These are phyloP conservation scores for Eucalyptus pumila DNA, from an alignment of 345 rosid genomes.

Conservation along the genomic window DNA sequence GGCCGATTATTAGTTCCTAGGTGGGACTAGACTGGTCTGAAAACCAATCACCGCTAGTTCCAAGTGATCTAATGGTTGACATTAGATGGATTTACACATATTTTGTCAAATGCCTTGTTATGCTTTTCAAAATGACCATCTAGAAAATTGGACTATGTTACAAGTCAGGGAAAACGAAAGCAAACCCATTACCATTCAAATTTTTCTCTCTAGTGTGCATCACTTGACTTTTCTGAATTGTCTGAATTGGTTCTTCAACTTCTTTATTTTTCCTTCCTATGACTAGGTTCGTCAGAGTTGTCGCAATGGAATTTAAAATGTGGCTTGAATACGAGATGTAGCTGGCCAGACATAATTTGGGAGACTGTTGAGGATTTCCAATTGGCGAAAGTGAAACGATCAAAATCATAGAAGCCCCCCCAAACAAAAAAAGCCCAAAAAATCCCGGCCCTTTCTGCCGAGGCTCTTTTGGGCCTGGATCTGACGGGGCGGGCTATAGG, in stretches of 20 bases:
- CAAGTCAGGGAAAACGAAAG: too few relatives aligned
- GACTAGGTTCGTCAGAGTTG: neutral
- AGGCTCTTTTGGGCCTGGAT: neutral
- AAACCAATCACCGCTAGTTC: neutral
- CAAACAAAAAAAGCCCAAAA: neutral
- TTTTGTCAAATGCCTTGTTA: neutral
- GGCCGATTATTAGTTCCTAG: accelerated
- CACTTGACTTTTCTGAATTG: too few relatives aligned
- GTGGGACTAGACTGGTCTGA: accelerated
- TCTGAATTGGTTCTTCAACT: too few relatives aligned
- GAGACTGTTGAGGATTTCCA: neutral
- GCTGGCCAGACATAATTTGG: neutral
- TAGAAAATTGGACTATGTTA: too few relatives aligned
- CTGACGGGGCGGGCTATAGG: neutral
- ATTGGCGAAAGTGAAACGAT: neutral
- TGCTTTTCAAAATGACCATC: neutral
- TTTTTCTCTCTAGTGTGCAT: accelerated
- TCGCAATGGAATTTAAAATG: neutral
- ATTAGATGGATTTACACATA: neutral
- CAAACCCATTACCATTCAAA: too few relatives aligned
- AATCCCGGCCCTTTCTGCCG: neutral
- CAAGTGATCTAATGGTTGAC: neutral
- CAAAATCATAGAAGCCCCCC: too few relatives aligned
- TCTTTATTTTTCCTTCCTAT: too few relatives aligned
- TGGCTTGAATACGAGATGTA: neutral